Evolutionary conservation across 495 filamentous ascomycete genomes (phyloP).

Genomic region (Lichenothelia convexa): DNA sequence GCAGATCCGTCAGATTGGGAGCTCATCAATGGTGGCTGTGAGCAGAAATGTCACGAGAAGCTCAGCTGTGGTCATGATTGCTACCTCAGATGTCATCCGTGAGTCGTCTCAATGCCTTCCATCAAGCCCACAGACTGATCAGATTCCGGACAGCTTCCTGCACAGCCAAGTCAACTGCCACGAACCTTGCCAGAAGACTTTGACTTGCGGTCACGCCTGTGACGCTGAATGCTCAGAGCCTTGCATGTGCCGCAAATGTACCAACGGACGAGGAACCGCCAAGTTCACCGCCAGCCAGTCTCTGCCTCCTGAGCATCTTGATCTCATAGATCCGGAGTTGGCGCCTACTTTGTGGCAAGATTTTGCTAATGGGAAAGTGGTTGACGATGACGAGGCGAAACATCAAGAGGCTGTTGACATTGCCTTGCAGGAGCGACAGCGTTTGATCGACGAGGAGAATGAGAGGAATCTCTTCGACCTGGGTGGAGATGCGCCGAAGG

Average conservation of each 20-base stretch:
- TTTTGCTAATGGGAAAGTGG: neutral
- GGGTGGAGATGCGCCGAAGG: too few species aligned
- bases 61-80: slow-evolving; percentile 32
- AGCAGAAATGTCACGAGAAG: slow-evolving; percentile 26
- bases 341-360: neutral
- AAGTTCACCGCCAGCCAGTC: too few species aligned
- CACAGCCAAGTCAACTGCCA: slow-evolving; percentile 9
- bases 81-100: slow-evolving; percentile 30
- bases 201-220: slow-evolving; percentile 9
- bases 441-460: too few species aligned
- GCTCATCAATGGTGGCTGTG: slow-evolving; percentile 41
- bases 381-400: slow-evolving; percentile 1
- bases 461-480: too few species aligned
- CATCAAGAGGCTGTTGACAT: too few species aligned
- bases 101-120: slow-evolving; percentile 3
- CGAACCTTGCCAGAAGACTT: neutral
- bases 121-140: neutral
- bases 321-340: neutral
- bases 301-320: neutral
- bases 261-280: neutral
- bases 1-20: slow-evolving; percentile 30
- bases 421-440: too few species aligned
- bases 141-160: neutral
- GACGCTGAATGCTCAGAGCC: slow-evolving; percentile 9
- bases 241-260: slow-evolving; percentile 11